Conservation (phyloP, 169 alveolate species). For the Theileria orientalis region DNA sequence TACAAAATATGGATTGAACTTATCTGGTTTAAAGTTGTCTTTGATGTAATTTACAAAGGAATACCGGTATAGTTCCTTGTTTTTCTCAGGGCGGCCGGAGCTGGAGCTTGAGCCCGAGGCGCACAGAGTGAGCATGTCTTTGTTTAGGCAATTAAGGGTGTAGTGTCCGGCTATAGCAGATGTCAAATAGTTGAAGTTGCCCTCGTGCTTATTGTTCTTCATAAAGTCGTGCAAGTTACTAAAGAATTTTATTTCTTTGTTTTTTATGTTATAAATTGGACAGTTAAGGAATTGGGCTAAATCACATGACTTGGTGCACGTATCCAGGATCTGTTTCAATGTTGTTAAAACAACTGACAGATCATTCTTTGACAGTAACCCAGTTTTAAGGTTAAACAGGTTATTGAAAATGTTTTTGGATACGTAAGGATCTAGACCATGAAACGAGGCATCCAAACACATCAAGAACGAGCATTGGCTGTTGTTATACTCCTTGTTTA, state of each 20-base stretch:
- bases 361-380: too few relatives aligned
- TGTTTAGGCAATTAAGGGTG: neutral
- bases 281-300: neutral
- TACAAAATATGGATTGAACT: neutral
- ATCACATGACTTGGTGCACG: too few relatives aligned
- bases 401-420: neutral
- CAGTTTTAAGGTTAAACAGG: too few relatives aligned
- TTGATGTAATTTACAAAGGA: neutral
- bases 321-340: constrained; percentile 11
- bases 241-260: neutral
- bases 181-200: too few relatives aligned
- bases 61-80: neutral
- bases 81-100: neutral
- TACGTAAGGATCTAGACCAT: too few relatives aligned
- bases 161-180: neutral
- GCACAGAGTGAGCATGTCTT: constrained; percentile 3
- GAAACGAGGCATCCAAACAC: too few relatives aligned
- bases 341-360: too few relatives aligned
- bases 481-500: too few relatives aligned
- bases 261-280: neutral
- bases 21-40: neutral
- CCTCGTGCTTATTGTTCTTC: too few relatives aligned
- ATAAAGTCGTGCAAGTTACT: too few relatives aligned
- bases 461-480: too few relatives aligned
- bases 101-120: neutral